Conservation (phyloP, 169 alveolate species). For the Plasmodium relictum region DNA sequence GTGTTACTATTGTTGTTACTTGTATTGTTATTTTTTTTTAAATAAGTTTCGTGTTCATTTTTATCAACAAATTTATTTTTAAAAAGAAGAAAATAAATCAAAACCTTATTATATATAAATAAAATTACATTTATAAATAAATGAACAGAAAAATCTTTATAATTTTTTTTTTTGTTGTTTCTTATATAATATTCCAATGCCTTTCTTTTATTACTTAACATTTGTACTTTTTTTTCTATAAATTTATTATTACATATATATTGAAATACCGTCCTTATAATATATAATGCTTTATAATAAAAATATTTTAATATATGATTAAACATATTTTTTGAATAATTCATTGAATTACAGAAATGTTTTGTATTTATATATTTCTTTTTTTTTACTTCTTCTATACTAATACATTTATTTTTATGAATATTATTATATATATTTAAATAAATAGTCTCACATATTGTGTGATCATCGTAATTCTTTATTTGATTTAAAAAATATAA, state of each 20-base stretch:
- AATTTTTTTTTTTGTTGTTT: neutral
- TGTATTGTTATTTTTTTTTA: neutral
- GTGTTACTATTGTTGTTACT: neutral
- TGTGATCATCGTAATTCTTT: conserved; percentile 18
- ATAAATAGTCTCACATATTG: conserved; percentile 31
- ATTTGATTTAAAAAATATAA: conserved; percentile 60
- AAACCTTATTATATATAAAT: neutral
- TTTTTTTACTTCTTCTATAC: conserved; percentile 41
- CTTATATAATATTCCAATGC: neutral
- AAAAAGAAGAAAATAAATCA: neutral
- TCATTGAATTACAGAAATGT: neutral
- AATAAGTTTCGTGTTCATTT: neutral
- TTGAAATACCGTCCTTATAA: neutral
- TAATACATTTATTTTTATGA: conserved; percentile 33
- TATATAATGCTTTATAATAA: neutral
- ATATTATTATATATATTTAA: conserved; percentile 52
- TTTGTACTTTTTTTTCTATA: conserved; percentile 14
- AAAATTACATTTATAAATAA: neutral
- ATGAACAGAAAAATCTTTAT: neutral
- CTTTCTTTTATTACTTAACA: conserved; percentile 17
- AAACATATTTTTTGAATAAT: neutral
- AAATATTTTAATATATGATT: conserved; percentile 7
- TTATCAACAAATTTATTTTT: neutral
- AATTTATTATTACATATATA: neutral
- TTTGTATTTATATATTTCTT: neutral